A percentile compares a stretch with the other conserved stretches of the same genome.
Conservation (phyloP, 441 rosid genomes). For the Kokia cookei region DNA sequence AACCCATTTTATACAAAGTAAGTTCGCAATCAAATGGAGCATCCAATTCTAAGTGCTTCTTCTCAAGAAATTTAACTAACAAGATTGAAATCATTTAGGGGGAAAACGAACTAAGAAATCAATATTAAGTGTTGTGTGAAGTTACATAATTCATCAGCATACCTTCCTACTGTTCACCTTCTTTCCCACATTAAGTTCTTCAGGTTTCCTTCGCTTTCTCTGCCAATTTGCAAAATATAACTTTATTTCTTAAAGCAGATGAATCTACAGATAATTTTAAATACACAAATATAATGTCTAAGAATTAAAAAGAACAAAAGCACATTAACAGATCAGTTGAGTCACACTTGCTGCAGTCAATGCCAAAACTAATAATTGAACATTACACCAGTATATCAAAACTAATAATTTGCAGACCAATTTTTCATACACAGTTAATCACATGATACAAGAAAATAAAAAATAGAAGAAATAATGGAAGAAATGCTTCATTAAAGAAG, state of each 20-base stretch:
- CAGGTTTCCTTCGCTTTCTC: constrained; percentile 91
- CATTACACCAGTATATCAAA: background rate
- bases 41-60: background rate
- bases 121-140: background rate
- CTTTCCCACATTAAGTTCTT: constrained; percentile 57
- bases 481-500: constrained; percentile 8
- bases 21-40: background rate
- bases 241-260: background rate
- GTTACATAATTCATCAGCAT: constrained; percentile 12
- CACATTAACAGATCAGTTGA: background rate
- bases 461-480: background rate
- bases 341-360: background rate
- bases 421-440: background rate
- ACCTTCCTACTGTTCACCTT: constrained; percentile 68
- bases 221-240: constrained; percentile 28
- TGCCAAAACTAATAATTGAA: background rate
- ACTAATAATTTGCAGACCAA: background rate
- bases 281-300: background rate
- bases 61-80: background rate
- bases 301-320: background rate
- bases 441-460: background rate
- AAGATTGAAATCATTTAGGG: background rate
- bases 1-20: background rate
- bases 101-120: background rate
- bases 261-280: background rate